Conservation (phyloP, 192 early-diverging fungal genomes). For the Coemansia sp. region DNA sequence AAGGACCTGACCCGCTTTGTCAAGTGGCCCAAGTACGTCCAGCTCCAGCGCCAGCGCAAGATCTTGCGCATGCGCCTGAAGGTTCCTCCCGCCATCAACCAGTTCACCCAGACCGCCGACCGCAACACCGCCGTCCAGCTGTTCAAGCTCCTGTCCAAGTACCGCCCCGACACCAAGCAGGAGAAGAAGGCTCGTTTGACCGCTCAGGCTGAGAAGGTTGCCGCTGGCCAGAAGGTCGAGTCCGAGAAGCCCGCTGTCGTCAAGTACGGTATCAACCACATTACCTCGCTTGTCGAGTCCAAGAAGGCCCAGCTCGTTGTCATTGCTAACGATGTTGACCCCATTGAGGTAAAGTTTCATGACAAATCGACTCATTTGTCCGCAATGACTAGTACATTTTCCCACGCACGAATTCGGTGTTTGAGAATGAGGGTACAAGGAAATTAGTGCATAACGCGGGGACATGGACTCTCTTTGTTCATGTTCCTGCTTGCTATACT, state of each 20-base stretch:
- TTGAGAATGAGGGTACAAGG: no score
- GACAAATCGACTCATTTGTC: background rate
- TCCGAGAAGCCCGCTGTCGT: constrained; percentile 92
- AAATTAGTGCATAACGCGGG: constrained; percentile 23
- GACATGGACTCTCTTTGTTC: background rate
- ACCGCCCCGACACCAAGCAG: constrained; percentile 96
- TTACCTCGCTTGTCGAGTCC: constrained; percentile 95
- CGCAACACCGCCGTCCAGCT: constrained; percentile 98
- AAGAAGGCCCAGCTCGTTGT: constrained; percentile 99
- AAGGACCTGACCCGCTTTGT: constrained; percentile 95
- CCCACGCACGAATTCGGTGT: background rate
- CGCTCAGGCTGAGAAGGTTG: constrained; percentile 84
- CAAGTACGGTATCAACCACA: constrained; percentile 99
- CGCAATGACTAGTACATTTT: constrained; percentile 28
- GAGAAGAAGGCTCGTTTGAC: constrained; percentile 95
- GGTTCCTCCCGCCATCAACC: constrained; percentile 99
- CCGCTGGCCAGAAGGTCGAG: constrained; percentile 81
- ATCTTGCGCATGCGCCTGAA: constrained; percentile 98
- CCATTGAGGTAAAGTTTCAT: constrained; percentile 75
- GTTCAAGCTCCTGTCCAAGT: constrained; percentile 99
- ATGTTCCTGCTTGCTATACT: background rate
- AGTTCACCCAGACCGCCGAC: constrained; percentile 97
- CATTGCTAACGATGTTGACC: constrained; percentile 99
- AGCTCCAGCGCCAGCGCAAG: constrained; percentile 97
- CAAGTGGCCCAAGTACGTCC: constrained; percentile 99